Base-by-base conservation (phyloP, 2,329 filamentous ascomycete species). In the Xylariomycetidae sp. region DNA sequence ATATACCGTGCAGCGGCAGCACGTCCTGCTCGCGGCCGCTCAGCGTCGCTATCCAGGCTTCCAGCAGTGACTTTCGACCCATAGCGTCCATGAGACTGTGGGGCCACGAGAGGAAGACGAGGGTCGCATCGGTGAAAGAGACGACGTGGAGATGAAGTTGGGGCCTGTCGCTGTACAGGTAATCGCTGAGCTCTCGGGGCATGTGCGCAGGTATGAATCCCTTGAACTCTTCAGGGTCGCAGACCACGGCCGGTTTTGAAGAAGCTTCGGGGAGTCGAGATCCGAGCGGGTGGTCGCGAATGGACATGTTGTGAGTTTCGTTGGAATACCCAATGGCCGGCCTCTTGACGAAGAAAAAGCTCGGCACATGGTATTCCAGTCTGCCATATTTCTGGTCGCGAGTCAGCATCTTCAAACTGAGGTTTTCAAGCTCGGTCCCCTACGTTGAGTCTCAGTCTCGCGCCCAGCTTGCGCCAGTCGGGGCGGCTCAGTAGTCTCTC, bases 41-140 rank as follows among this genome's bases (percentile, higher is more conserved):
- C 2, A 76, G 45, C 0, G 69, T 59, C 1, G 61, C 49, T 0
- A 56, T 66, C 72, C 71, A 76, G 7, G 58, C 63, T 1, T 58
- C 42, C 3, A 74, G 42, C 6, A 77, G 49, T 1, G 52, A 59
- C 3, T 52, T 45, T 17, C 57, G 56, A 3, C 66, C 69, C 41
- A 69, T 56, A 3, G 57, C 65, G 38, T 74, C 71, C 36, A 64
- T 62, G 5, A 72, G 46, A 0, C 62, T 63, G 46, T 77, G 73
- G 3, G 66, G 61, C 52, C 60, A 71, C 2, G 54, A 52, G 1
- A 76, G 40, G 0, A 58, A 57, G 2, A 77, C 27, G n/a, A 30
- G 27, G n/a, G 27, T 30, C 27, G 27, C 27, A n/a, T 77, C 64
- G 3, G 44, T 48, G 45, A 77, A 76, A 0, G 62, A 60, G 3